phyloP scores from a whole-genome alignment of 148 eudicot genomes.

The Tetragonia tetragonoides region DNA sequence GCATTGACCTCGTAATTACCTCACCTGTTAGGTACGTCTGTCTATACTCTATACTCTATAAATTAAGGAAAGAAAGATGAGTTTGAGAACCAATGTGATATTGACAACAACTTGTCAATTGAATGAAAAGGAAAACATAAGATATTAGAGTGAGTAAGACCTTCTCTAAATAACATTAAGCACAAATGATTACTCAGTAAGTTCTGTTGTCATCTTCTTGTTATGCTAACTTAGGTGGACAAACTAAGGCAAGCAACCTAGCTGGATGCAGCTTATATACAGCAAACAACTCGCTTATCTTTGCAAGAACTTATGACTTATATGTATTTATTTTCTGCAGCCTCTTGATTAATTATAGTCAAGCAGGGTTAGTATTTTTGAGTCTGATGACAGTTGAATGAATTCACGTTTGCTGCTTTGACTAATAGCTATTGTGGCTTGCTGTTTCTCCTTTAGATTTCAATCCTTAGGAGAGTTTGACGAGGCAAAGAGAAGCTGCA shows the following conservation, averaged over 20 bases:
- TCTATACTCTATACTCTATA: background rate
- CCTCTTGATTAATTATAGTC: too few relatives aligned
- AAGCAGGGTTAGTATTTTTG: too few relatives aligned
- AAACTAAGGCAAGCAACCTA: conserved; percentile 4
- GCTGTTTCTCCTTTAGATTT: conserved; percentile 26
- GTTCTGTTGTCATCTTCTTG: background rate
- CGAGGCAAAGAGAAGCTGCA: conserved; percentile 54
- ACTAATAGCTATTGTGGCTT: too few relatives aligned
- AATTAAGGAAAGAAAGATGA: background rate
- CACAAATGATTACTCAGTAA: background rate
- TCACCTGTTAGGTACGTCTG: conserved; percentile 1
- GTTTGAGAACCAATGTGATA: background rate
- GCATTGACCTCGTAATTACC: conserved; percentile 15
- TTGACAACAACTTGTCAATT: background rate
- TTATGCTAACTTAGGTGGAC: background rate
- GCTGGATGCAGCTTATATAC: background rate
- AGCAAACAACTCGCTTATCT: background rate
- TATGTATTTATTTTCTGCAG: too few relatives aligned
- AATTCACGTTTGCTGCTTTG: too few relatives aligned
- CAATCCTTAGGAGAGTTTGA: conserved; percentile 55
- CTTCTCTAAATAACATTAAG: background rate
- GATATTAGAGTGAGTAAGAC: background rate
- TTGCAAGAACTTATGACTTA: too few relatives aligned
- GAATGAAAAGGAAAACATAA: background rate
- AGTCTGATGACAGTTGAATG: too few relatives aligned